phyloP scores from a whole-genome alignment of 75 land plant genomes.

The Pinus taeda region DNA sequence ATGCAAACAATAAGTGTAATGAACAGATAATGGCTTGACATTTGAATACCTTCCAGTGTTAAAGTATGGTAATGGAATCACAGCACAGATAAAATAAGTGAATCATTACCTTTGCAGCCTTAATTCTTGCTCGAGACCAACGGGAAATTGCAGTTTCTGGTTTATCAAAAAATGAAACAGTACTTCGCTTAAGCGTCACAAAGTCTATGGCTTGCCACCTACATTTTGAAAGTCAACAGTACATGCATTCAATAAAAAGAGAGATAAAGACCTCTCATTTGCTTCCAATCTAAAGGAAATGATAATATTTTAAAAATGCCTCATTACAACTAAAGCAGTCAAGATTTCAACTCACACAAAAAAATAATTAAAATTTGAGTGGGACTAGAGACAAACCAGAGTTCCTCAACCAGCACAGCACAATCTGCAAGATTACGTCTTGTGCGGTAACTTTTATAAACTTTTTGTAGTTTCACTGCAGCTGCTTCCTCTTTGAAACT shows the following conservation, averaged over 20 bases:
- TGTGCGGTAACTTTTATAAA: slow-evolving; percentile 86
- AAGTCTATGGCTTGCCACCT: slow-evolving; percentile 94
- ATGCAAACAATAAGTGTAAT: background rate
- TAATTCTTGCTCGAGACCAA: slow-evolving; percentile 68
- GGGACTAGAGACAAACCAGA: slow-evolving; percentile 37
- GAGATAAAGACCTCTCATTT: background rate
- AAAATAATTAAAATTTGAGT: background rate
- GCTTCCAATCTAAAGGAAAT: background rate
- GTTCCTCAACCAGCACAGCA: slow-evolving; percentile 75
- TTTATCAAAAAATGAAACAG: slow-evolving; percentile 63
- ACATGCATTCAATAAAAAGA: background rate
- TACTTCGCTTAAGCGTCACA: slow-evolving; percentile 51
- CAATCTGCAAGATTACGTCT: slow-evolving; percentile 87
- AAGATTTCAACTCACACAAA: background rate
- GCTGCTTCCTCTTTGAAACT: slow-evolving; percentile 48
- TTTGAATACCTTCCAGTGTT: background rate
- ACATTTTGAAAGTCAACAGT: background rate
- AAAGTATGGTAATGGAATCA: background rate
- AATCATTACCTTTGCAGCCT: slow-evolving; percentile 62
- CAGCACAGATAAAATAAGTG: background rate
- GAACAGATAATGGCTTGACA: background rate
- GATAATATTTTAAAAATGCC: background rate
- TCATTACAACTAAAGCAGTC: background rate
- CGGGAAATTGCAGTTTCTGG: slow-evolving; percentile 51
- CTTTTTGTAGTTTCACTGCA: slow-evolving; percentile 79